Evolutionary conservation across 140 eudicot species (phyloP), one percentile per base, ranked within the genome.

Genomic region (Cichorium intybus): DNA sequence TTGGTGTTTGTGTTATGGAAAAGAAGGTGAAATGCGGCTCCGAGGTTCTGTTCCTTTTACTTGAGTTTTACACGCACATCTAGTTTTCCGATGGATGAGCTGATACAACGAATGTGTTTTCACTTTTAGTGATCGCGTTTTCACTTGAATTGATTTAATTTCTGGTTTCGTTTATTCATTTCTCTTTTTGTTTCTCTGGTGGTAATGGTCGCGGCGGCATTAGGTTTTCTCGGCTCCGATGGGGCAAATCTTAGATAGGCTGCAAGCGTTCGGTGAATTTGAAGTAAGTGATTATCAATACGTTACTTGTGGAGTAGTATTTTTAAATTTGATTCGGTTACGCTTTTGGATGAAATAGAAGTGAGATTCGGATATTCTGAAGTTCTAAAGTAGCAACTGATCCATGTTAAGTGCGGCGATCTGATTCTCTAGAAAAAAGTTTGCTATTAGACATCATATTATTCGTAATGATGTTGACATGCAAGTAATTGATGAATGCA

Each of bases 21-120:
- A 93, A 93, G 97, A 93, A 93, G 99, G 99, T 93, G 99, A 93
- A 88, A 89, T 86, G 99, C 95, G 99, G 89, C 88, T 77, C 93
- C 87, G 97, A 88, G 98, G 96, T 92, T 85, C 82, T 70, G 83
- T 85, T 74, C 76, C 61, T 31, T 69, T 76, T 74, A 63, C 54
- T 62, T 24, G 3, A 52, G 55, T 62, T 61, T 67, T 15, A 34
- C 37, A 47, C 73, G 56, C 58, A 18, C 47, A 27, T 43, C 23
- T 35, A 34, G 47, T 68, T 67, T 62, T 66, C 35, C 39, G 27
- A 76, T 28, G 41, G 75, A 64, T 26, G 66, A 66, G 80, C n/a
- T 52, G 2, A 27, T 28, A 61, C 28, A 34, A 9, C 62, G 47
- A 76, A 33, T 54, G 45, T 10, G 64, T 62, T 76, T 69, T 39